Percentiles rank a stretch among this genome's conserved stretches.
phyloP scores from a whole-genome alignment of 2,329 filamentous ascomycete species.

The Diaporthe vexans region DNA sequence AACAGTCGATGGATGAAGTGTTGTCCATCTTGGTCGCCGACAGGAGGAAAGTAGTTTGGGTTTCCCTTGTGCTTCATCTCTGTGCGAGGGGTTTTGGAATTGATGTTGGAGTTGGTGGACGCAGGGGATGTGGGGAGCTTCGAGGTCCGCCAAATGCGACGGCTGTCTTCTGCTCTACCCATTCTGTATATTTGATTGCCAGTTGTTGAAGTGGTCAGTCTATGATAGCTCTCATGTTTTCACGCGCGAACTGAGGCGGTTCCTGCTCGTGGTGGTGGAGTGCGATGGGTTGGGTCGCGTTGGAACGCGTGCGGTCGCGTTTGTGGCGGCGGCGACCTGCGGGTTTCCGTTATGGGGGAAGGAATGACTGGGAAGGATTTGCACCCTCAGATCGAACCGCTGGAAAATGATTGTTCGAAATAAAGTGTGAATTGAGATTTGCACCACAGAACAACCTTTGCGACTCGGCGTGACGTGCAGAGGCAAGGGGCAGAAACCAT shows the following conservation, averaged over 20 bases:
- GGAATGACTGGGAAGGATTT: neutral
- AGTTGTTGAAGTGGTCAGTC: too few species aligned
- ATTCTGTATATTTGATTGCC: too few species aligned
- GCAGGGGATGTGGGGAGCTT: too few species aligned
- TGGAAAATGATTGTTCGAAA: neutral
- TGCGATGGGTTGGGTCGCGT: neutral
- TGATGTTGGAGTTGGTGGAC: too few species aligned
- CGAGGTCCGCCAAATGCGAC: too few species aligned
- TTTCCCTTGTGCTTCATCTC: too few species aligned
- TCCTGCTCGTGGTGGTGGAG: neutral
- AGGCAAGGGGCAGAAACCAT: neutral
- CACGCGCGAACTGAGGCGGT: too few species aligned
- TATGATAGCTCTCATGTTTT: neutral
- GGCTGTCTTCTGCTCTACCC: too few species aligned
- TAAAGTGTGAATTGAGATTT: neutral
- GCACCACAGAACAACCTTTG: neutral
- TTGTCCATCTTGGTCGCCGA: too few species aligned
- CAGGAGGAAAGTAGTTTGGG: too few species aligned
- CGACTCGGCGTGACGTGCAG: neutral
- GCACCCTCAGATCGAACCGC: neutral
- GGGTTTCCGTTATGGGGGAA: neutral
- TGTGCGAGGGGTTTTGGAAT: too few species aligned
- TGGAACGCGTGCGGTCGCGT: neutral
- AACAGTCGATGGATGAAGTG: too few species aligned
- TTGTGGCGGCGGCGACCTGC: neutral